phyloP scores from a whole-genome alignment of 176 grass and related monocot genomes.

The Pontederia crassipes region DNA sequence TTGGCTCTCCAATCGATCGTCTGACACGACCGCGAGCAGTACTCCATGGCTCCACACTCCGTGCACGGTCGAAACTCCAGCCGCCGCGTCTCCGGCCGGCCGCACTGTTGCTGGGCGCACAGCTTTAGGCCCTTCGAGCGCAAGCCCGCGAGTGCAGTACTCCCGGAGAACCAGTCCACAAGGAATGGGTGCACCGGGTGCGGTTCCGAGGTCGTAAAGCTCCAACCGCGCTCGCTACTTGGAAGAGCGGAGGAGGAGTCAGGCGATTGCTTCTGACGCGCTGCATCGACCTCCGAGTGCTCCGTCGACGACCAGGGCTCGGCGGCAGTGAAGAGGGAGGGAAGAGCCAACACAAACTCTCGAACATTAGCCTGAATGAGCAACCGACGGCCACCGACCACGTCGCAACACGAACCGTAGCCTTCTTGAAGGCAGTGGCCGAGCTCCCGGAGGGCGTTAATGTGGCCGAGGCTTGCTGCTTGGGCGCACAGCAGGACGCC shows the following conservation, averaged over 20 bases:
- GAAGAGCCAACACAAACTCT: background rate
- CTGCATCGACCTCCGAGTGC: background rate
- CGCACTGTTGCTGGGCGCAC: background rate
- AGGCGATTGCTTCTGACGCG: background rate
- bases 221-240: background rate
- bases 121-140: background rate
- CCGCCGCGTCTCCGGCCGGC: slow-evolving; percentile 1
- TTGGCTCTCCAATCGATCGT: background rate
- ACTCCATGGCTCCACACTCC: background rate
- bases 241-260: too few relatives aligned
- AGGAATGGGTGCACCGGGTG: background rate
- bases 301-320: background rate
- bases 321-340: background rate
- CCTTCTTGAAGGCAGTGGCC: background rate
- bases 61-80: background rate
- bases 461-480: background rate
- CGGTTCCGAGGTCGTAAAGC: background rate
- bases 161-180: background rate
- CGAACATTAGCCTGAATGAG: background rate
- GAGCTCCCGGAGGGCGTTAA: background rate
- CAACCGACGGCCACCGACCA: background rate
- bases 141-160: background rate
- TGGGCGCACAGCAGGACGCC: background rate
- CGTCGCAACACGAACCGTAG: background rate
- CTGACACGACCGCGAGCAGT: slow-evolving; percentile 1